A percentile compares a stretch with the other conserved stretches of the same genome.
These are phyloP conservation scores for Aegle marmelos DNA, from an alignment of 345 rosid genomes.

Conservation along the genomic window DNA sequence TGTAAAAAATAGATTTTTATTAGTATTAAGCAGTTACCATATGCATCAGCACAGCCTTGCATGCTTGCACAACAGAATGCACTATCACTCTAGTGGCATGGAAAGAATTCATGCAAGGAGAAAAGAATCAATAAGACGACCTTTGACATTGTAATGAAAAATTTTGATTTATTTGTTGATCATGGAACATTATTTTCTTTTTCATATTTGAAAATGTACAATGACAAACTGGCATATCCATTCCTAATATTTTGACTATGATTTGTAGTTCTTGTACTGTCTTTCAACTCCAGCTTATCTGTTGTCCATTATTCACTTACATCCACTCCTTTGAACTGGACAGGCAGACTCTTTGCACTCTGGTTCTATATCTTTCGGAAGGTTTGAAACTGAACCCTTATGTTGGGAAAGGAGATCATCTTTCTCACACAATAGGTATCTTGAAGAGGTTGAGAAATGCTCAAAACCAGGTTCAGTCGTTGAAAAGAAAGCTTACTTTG, in stretches of 20 bases:
- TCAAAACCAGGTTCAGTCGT: conserved; percentile 81
- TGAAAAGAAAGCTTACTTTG: conserved; percentile 82
- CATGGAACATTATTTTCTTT: not conserved
- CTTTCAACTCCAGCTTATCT: not conserved
- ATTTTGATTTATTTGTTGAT: not conserved
- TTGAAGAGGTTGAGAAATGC: conserved; percentile 88
- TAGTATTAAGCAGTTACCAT: not conserved
- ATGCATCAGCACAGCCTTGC: not conserved
- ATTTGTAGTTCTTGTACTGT: not conserved
- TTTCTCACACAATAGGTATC: conserved; percentile 82
- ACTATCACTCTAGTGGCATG: not conserved
- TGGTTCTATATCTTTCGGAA: conserved; percentile 88
- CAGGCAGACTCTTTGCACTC: conserved; percentile 72
- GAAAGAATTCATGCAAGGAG: not conserved
- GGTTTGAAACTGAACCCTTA: conserved; percentile 75
- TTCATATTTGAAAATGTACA: not conserved
- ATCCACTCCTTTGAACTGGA: conserved; percentile 14
- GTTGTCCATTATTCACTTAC: not conserved
- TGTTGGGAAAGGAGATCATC: conserved; percentile 90
- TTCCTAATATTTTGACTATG: not conserved
- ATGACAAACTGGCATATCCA: not conserved
- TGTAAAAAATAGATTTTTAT: not conserved
- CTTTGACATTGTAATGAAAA: not conserved
- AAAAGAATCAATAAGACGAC: not conserved
- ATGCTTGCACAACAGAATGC: not conserved